Conservation (phyloP, 1,284 basidiomycete genomes). For the Marasmius sp. region DNA sequence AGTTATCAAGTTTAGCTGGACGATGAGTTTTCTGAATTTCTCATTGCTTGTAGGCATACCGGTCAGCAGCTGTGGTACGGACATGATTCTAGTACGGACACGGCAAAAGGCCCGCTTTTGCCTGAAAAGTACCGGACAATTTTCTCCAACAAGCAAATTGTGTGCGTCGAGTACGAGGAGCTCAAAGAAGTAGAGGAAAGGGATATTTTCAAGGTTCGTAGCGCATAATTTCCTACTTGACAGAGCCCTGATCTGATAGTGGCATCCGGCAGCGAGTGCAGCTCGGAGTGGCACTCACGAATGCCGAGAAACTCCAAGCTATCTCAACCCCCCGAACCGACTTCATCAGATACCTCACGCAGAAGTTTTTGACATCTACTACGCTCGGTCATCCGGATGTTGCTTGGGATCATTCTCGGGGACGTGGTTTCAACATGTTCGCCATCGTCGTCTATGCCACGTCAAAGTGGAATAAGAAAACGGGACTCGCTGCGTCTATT, state of each 20-base stretch:
- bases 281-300: constrained; percentile 75
- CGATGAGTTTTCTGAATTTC: neutral
- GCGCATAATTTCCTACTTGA: neutral
- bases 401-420: constrained; percentile 56
- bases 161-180: neutral
- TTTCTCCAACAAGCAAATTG: constrained; percentile 1
- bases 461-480: constrained; percentile 30
- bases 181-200: neutral
- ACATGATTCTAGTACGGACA: neutral
- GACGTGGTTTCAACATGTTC: constrained; percentile 62
- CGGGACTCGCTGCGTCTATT: constrained; percentile 33
- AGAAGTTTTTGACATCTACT: constrained; percentile 40
- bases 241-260: neutral
- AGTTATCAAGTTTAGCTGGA: neutral
- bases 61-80: neutral
- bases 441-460: constrained; percentile 54
- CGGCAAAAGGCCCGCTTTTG: neutral
- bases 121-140: neutral
- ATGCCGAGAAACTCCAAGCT: constrained; percentile 72
- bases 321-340: constrained; percentile 49
- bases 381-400: constrained; percentile 35
- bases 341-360: constrained; percentile 53
- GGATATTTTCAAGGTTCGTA: neutral
- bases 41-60: neutral
- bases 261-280: constrained; percentile 57